Conservation (phyloP, 2,329 filamentous ascomycete species). For the Apiospora hydei region DNA sequence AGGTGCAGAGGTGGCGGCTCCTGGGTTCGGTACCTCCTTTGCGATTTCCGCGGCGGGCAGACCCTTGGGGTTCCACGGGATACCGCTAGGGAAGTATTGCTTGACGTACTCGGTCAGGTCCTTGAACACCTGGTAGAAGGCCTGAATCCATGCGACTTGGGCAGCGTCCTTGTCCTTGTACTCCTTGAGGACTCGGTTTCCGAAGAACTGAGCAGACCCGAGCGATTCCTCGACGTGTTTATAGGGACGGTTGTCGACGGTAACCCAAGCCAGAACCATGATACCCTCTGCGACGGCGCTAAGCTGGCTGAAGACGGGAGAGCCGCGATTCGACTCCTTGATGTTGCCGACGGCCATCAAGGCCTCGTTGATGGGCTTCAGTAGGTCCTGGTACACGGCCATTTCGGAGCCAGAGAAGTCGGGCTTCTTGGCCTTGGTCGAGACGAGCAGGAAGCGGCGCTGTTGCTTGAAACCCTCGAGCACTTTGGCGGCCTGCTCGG, state of each 20-base stretch:
- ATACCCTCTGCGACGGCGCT: constrained; percentile 91
- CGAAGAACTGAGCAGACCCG: constrained; percentile 88
- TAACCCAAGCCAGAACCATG: constrained; percentile 89
- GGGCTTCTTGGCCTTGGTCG: constrained; percentile 92
- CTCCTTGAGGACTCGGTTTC: constrained; percentile 91
- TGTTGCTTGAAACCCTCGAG: constrained; percentile 79
- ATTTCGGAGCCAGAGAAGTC: constrained; percentile 68
- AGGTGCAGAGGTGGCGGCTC: constrained; percentile 53
- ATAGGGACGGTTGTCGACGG: constrained; percentile 80
- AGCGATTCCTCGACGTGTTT: constrained; percentile 87
- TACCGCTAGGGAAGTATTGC: constrained; percentile 78
- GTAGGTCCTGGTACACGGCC: constrained; percentile 74
- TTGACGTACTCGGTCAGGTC: constrained; percentile 85
- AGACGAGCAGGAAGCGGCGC: constrained; percentile 85
- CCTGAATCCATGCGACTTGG: constrained; percentile 87
- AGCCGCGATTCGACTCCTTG: constrained; percentile 80
- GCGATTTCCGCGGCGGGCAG: constrained; percentile 73
- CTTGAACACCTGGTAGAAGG: constrained; percentile 92
- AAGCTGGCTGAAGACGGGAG: constrained; percentile 79
- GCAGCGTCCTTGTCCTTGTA: constrained; percentile 81
- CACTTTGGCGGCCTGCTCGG: constrained; percentile 73
- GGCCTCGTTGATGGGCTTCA: constrained; percentile 86
- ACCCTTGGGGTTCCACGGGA: constrained; percentile 86
- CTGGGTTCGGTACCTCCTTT: constrained; percentile 61
- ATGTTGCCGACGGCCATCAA: constrained; percentile 81